phyloP scores from a whole-genome alignment of 352 stramenopile species.

The Globisporangium spinosum region DNA sequence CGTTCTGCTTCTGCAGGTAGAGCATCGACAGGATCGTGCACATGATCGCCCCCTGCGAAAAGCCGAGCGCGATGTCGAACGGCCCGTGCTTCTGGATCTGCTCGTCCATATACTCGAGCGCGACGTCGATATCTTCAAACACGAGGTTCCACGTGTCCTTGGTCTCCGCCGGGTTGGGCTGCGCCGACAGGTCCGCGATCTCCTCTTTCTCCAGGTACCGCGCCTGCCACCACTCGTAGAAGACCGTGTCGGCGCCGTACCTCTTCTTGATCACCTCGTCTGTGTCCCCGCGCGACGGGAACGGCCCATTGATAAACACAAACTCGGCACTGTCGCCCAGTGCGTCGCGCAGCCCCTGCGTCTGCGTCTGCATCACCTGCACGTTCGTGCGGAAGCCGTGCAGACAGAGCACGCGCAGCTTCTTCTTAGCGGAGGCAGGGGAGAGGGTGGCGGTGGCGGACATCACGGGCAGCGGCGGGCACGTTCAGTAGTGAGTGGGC shows the following conservation, averaged over 20 bases:
- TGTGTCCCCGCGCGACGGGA: constrained; percentile 20
- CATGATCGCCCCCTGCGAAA: constrained; percentile 55
- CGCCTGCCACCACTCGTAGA: constrained; percentile 48
- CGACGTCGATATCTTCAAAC: constrained; percentile 33
- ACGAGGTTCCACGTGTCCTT: constrained; percentile 25
- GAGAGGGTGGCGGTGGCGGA: neutral
- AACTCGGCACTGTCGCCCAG: constrained; percentile 39
- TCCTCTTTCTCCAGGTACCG: constrained; percentile 24
- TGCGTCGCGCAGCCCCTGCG: constrained; percentile 32
- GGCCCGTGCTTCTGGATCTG: constrained; percentile 34
- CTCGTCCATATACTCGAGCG: constrained; percentile 38
- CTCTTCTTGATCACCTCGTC: constrained; percentile 25
- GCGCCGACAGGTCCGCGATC: constrained; percentile 19
- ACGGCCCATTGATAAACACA: constrained; percentile 38
- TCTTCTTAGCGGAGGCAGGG: constrained; percentile 10
- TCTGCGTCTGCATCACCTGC: constrained; percentile 46
- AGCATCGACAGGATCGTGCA: constrained; percentile 37
- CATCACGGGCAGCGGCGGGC: neutral
- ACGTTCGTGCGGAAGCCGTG: constrained; percentile 57
- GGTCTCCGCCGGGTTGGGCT: constrained; percentile 22
- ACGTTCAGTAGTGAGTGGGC: no score
- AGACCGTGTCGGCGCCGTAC: constrained; percentile 31
- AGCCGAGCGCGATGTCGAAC: constrained; percentile 51
- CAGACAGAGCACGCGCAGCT: constrained; percentile 48
- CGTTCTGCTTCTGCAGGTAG: constrained; percentile 28